phyloP scores from a whole-genome alignment of 2,329 filamentous ascomycete species.

The Aspergillus hortae region DNA sequence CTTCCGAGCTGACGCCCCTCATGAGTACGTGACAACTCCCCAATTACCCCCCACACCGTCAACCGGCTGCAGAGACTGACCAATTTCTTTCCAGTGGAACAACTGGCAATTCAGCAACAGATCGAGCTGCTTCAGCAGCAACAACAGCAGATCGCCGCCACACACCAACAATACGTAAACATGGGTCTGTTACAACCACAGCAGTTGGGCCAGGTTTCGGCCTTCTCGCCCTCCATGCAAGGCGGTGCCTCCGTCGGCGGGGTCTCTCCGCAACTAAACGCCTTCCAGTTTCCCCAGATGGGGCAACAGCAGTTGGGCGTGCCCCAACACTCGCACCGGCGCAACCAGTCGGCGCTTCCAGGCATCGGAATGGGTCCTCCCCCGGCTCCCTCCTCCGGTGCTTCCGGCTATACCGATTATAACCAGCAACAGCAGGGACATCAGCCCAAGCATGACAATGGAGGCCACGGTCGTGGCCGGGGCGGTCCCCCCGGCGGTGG shows the following conservation, averaged over 20 bases:
- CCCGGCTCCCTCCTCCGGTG: conserved; percentile 84
- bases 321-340: conserved; percentile 80
- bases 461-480: conserved; percentile 67
- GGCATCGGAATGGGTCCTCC: conserved; percentile 89
- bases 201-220: conserved; percentile 69
- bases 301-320: conserved; percentile 67
- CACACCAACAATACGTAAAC: conserved; percentile 95
- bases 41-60: conserved; percentile 41
- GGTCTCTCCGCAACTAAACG: conserved; percentile 68
- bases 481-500: conserved; percentile 68
- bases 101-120: conserved; percentile 95
- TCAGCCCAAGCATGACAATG: conserved; percentile 67
- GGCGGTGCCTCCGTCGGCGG: conserved; percentile 66
- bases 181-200: conserved; percentile 91
- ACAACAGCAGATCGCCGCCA: conserved; percentile 94
- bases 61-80: conserved; percentile 14
- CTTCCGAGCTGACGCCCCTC: conserved; percentile 92
- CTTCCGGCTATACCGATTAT: conserved; percentile 83
- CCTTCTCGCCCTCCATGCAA: conserved; percentile 71
- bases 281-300: conserved; percentile 86
- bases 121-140: conserved; percentile 97
- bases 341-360: conserved; percentile 95
- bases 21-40: conserved; percentile 73
- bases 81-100: conserved; percentile 67
- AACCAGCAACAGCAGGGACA: conserved; percentile 61